Percentiles rank a stretch among this genome's conserved stretches.
Evolutionary conservation across 352 stramenopile species (phyloP).

Genomic region (Aphanomyces cochlioides): DNA sequence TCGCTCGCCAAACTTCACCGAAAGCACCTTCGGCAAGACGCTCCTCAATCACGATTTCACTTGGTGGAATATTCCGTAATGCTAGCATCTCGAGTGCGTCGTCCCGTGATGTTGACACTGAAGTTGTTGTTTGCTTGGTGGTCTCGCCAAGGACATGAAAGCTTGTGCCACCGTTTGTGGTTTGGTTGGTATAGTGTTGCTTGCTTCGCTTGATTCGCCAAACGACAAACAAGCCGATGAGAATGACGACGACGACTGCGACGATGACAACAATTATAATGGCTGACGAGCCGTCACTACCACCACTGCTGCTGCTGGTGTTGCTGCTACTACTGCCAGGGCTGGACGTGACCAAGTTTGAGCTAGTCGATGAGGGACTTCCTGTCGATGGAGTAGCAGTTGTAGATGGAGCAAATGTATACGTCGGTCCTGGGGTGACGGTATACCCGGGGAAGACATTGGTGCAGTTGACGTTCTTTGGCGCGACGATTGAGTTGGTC

Average conservation of each 20-base stretch:
- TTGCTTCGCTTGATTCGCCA: background rate
- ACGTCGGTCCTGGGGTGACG: too few relatives aligned
- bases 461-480: conserved; percentile 13
- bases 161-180: background rate
- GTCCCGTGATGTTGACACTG: background rate
- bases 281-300: background rate
- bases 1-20: conserved; percentile 48
- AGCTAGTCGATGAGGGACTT: too few relatives aligned
- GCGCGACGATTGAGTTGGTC: conserved; percentile 3
- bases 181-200: background rate
- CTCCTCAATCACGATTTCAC: conserved; percentile 8
- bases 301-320: too few relatives aligned
- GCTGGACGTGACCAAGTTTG: too few relatives aligned
- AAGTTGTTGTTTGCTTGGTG: background rate
- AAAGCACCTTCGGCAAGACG: conserved; percentile 47
- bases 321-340: background rate
- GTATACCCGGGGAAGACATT: background rate
- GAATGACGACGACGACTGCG: background rate
- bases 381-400: background rate
- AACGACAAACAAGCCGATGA: conserved; percentile 2
- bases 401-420: background rate
- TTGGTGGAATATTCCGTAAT: background rate
- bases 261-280: conserved; percentile 3
- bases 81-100: background rate
- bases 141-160: background rate